Percentiles rank a stretch among this genome's conserved stretches.
Conservation (phyloP, 352 stramenopile genomes). For the Phytopythium kandeliae region DNA sequence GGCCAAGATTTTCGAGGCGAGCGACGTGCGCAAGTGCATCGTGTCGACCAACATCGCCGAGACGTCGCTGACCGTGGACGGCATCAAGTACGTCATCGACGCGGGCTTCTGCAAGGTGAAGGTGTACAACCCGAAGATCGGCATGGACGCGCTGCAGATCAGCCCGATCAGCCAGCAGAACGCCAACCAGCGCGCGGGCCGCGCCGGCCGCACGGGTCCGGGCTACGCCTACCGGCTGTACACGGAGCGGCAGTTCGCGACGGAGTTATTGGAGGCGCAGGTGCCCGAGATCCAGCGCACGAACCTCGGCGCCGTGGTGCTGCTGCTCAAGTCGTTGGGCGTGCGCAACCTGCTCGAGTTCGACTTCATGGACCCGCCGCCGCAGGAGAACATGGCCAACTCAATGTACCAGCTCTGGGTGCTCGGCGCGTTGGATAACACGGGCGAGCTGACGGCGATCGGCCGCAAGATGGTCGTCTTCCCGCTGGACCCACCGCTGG, state of each 20-base stretch:
- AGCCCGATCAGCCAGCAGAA: conserved; percentile 87
- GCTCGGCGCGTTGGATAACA: conserved; percentile 41
- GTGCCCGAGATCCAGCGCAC: conserved; percentile 88
- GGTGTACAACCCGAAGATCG: conserved; percentile 90
- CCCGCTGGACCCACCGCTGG: conserved; percentile 81
- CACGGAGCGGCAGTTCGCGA: conserved; percentile 94
- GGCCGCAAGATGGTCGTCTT: conserved; percentile 82
- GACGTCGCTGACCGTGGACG: conserved; percentile 95
- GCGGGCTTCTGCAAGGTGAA: conserved; percentile 94
- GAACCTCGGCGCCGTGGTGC: conserved; percentile 95
- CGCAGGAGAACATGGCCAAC: conserved; percentile 80
- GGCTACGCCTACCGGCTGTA: conserved; percentile 99
- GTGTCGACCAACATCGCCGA: conserved; percentile 98
- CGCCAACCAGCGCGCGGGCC: conserved; percentile 89
- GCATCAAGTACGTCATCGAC: conserved; percentile 97
- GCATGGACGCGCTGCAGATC: conserved; percentile 93
- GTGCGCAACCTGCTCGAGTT: conserved; percentile 94
- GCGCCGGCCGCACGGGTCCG: conserved; percentile 93
- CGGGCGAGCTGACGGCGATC: conserved; percentile 77
- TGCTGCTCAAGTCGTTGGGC: conserved; percentile 97
- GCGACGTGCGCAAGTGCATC: conserved; percentile 92
- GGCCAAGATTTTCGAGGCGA: conserved; percentile 84
- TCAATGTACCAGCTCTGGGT: conserved; percentile 84
- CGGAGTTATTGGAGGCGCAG: conserved; percentile 90
- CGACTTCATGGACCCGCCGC: conserved; percentile 94